phyloP scores from a whole-genome alignment of 352 stramenopile genomes.

The Phytophthora citricola region DNA sequence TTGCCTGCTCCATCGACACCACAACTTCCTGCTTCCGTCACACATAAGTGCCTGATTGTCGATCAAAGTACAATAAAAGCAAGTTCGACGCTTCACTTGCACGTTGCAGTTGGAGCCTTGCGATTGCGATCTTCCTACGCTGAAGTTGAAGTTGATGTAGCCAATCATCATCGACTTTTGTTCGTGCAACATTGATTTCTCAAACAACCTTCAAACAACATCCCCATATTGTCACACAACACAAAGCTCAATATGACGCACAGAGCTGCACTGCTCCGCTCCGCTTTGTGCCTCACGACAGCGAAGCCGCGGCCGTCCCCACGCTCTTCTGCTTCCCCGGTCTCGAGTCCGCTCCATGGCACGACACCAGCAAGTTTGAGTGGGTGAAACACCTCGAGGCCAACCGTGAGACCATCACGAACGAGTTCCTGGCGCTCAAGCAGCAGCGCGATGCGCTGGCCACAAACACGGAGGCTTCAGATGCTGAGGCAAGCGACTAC shows the following conservation, averaged over 20 bases:
- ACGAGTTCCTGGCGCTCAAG: constrained; percentile 66
- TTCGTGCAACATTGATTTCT: constrained; percentile 6
- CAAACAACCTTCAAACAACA: constrained; percentile 17
- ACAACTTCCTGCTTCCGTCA: not conserved
- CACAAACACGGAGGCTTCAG: constrained; percentile 17
- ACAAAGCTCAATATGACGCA: constrained; percentile 35
- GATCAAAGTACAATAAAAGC: not conserved
- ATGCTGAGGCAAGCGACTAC: constrained; percentile 50
- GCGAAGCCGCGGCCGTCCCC: constrained; percentile 76
- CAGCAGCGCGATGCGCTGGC: constrained; percentile 34
- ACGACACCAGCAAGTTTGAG: constrained; percentile 62
- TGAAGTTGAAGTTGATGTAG: constrained; percentile 25
- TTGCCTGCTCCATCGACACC: too few species aligned
- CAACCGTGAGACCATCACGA: constrained; percentile 64
- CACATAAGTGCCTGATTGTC: not conserved
- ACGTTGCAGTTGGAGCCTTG: too few species aligned
- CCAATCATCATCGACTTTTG: constrained; percentile 9
- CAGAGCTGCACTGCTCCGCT: constrained; percentile 71
- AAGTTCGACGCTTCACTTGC: not conserved
- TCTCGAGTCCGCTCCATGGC: constrained; percentile 68
- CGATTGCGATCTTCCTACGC: not conserved
- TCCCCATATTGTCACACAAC: not conserved
- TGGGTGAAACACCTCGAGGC: constrained; percentile 63
- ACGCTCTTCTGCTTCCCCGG: constrained; percentile 86
- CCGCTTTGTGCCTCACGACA: constrained; percentile 83